A percentile compares a stretch with the other conserved stretches of the same genome.
Conservation (phyloP, 202 grass and related monocot species). For the Schoenoplectus triqueter region DNA sequence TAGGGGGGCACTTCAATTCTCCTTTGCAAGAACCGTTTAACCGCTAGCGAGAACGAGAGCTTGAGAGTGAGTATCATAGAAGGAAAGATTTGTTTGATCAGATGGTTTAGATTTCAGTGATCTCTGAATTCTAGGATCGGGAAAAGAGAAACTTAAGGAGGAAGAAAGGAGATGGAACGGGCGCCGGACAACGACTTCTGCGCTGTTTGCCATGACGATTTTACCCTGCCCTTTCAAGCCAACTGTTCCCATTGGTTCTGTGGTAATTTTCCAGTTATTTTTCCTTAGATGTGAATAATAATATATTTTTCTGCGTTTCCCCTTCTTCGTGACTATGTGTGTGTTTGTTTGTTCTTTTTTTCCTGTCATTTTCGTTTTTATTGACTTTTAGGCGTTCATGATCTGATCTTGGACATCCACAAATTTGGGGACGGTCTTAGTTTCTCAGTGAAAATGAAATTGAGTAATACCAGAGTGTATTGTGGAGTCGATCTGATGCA, state of each 20-base stretch:
- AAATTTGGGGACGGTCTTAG: background rate
- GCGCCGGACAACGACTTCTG: conserved; percentile 88
- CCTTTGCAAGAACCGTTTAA: too few relatives aligned
- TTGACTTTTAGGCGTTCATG: background rate
- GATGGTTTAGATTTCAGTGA: background rate
- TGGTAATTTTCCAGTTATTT: conserved; percentile 42
- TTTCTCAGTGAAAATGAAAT: background rate
- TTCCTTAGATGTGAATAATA: background rate
- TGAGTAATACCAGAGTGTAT: too few relatives aligned
- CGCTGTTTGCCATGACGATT: conserved; percentile 88
- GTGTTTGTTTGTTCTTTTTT: background rate
- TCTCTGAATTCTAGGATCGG: background rate
- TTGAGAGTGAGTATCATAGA: background rate
- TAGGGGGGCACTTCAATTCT: too few relatives aligned
- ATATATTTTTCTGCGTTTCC: background rate
- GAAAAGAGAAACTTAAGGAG: background rate
- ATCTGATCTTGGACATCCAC: background rate
- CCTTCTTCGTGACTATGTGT: background rate
- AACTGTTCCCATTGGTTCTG: conserved; percentile 99
- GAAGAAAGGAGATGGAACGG: conserved; percentile 44
- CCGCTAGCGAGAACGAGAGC: background rate
- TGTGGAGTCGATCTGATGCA: background rate
- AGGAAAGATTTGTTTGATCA: conserved; percentile 6
- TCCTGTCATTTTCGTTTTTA: background rate
- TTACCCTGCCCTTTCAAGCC: conserved; percentile 82